Base-by-base conservation (phyloP, 352 stramenopile species). In the Phytophthora sojae region DNA sequence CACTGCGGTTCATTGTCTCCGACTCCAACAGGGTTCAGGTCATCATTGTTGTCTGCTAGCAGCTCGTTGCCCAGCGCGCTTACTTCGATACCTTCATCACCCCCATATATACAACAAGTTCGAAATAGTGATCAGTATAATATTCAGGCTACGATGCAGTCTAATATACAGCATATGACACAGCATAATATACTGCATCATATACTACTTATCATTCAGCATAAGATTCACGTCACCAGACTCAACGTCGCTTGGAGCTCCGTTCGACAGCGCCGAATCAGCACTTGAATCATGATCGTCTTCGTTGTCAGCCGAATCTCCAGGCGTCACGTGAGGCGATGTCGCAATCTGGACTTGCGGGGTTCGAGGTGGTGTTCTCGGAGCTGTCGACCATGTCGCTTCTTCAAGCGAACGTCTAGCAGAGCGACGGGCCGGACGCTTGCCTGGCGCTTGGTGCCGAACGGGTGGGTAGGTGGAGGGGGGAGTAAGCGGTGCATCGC, bases 171-270 rank as follows among this genome's bases (percentile, higher is more conserved):
- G 26, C 26, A 30, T 30, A 30, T 30, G 52, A 57, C 64, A 23
- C 58, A 63, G 57, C 11, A 32, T 30, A 64, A n/a, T 21, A 73
- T 67, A 19, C 59, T 65, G 6, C 26, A 49, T 32, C 21, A 49
- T 19, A 68, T 64, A 35, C 52, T 45, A 19, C 30, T 60, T 57
- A 23, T 0, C 0, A 75, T 67, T 39, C 56, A 69, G 32, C n/a
- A 65, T 32, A 65, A 35, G 0, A 64, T 57, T 12, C 52, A 67
- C 1, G 32, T 64, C 55, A 32, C 44, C 58, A 14, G 25, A 15
- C 29, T 59, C 39, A 6, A 2, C 7, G 0, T 61, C 47, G 7
- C 5, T 60, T 52, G 45, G 14, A 37, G 42, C 39, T 7, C 39
- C 39, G 39, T 35, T 57, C 47, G 12, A 32, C 44, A 2, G 30